Conservation (phyloP, 176 grass and related monocot species). For the Triticum timopheevii region DNA sequence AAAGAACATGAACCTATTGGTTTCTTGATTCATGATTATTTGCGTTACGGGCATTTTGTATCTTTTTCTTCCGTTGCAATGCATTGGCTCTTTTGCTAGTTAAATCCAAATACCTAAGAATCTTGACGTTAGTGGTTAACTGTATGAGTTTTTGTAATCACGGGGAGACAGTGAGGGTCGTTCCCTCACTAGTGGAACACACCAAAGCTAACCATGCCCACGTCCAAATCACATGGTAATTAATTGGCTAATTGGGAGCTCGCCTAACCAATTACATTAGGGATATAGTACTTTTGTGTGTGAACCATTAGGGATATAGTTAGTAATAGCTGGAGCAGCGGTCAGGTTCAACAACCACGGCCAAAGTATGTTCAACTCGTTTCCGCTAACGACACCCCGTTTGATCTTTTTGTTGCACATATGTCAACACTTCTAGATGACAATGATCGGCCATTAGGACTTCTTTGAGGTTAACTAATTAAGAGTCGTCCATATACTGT, state of each 20-base stretch:
- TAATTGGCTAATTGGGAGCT: not conserved
- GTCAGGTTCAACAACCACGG: not conserved
- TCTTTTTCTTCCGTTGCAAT: no score
- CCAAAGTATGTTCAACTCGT: not conserved
- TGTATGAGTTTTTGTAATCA: no score
- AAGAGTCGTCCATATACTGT: not conserved
- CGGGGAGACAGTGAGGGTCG: no score
- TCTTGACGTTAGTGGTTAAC: no score
- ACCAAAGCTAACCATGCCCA: not conserved
- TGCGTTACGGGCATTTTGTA: no score
- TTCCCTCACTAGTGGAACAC: not conserved
- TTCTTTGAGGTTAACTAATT: not conserved
- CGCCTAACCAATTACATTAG: not conserved
- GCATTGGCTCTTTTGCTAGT: no score
- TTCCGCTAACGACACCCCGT: not conserved
- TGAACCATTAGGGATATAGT: not conserved
- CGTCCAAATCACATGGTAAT: not conserved
- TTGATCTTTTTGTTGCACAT: not conserved
- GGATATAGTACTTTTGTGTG: not conserved
- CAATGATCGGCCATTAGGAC: not conserved
- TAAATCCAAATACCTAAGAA: no score
- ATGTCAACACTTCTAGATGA: conserved; percentile 12
- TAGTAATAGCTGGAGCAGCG: not conserved
- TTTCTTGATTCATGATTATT: no score
- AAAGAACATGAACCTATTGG: no score